Base-by-base conservation (phyloP, 805 yeast species). In the Saturnispora sanitii region DNA sequence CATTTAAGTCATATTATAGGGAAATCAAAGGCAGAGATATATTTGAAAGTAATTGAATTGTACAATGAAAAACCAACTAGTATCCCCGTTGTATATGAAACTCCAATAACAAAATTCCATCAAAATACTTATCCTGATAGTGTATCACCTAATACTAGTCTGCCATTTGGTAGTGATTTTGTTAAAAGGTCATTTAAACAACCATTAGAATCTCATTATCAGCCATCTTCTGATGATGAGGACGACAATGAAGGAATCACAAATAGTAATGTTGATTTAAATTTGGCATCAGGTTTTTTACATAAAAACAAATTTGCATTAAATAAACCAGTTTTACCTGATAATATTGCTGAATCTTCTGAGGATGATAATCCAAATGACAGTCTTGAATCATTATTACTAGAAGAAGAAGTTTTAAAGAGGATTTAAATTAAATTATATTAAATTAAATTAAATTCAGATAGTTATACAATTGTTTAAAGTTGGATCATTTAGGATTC, bases 391-490 rank as follows among this genome's bases (percentile, higher is more conserved):
- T 53, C 54, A 20, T 51, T 59, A 2, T 31, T 56, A 15, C 43
- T 57, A 16, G 60, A 56, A 32, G 53, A 56, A 36, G 62, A 55
- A 30, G 43, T 55, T 4, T 37, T 57, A 25, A 49, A 52, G 33
- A 41, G 27, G 21, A 38, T 38, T 20, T 37, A 31, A 29, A 15
- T 17, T 28, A 18, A 17, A n/a, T n/a, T n/a, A n/a, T n/a, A n/a
- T n/a, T n/a, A n/a, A n/a, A n/a, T n/a, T n/a, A n/a, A n/a, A n/a
- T n/a, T n/a, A n/a, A n/a, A n/a, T n/a, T n/a, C n/a, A n/a, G n/a
- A n/a, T n/a, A n/a, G n/a, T n/a, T n/a, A n/a, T n/a, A n/a, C n/a
- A n/a, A n/a, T n/a, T n/a, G n/a, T n/a, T n/a, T n/a, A n/a, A n/a
- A n/a, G n/a, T n/a, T n/a, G n/a, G n/a, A n/a, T n/a, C n/a, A n/a